These are phyloP conservation scores for Epithele typhae DNA, from an alignment of 768 basidiomycete genomes.

Conservation along the genomic window DNA sequence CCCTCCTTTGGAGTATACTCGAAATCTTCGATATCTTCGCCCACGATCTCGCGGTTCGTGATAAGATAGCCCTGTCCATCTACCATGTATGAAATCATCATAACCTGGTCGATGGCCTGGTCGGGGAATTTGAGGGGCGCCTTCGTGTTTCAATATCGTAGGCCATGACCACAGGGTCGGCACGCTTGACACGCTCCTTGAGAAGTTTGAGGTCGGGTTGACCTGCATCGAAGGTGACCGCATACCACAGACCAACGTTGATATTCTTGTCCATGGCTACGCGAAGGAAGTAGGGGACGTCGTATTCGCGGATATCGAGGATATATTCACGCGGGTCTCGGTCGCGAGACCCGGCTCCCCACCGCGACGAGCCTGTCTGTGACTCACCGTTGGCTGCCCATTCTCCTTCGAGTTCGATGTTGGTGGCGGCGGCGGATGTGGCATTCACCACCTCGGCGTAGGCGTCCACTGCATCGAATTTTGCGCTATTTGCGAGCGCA, in stretches of 20 bases:
- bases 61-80: conserved; percentile 98
- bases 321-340: conserved; percentile 88
- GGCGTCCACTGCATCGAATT: conserved; percentile 92
- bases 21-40: conserved; percentile 97
- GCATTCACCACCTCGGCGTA: conserved; percentile 94
- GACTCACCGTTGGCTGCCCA: conserved; percentile 44
- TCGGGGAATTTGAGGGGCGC: conserved; percentile 99
- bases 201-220: conserved; percentile 70
- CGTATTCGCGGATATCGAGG: conserved; percentile 92
- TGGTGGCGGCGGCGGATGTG: conserved; percentile 60
- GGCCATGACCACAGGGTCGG: conserved; percentile 98
- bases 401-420: conserved; percentile 66
- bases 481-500: conserved; percentile 85
- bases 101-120: conserved; percentile 92
- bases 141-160: conserved; percentile 99
- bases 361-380: conserved; percentile 27
- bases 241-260: conserved; percentile 98
- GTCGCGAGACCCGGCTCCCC: conserved; percentile 38
- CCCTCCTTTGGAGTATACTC: conserved; percentile 99
- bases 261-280: conserved; percentile 99
- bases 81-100: conserved; percentile 99
- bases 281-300: conserved; percentile 95
- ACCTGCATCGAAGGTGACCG: conserved; percentile 77
- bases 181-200: conserved; percentile 89
- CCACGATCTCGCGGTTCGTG: conserved; percentile 95